These are phyloP conservation scores for Schizosaccharomyces pombe DNA, from an alignment of 805 yeast genomes.

Conservation along the genomic window ASM294v3 CU329670.1:5460501-5461000, in stretches of 20 bases:
- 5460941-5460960: slow-evolving; percentile 17
- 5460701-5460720: slow-evolving; percentile 23
- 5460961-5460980: slow-evolving; percentile 22
- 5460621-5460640: not conserved
- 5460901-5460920: slow-evolving; percentile 37
- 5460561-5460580: no score
- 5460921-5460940: slow-evolving; percentile 26
- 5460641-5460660: slow-evolving; percentile 23
- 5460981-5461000: slow-evolving; percentile 23
- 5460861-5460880: slow-evolving; percentile 19
- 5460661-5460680: slow-evolving; percentile 39
- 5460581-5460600: not conserved
- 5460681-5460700: slow-evolving; percentile 24
- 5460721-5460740: slow-evolving; percentile 24
- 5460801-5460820: slow-evolving; percentile 20
- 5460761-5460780: slow-evolving; percentile 66
- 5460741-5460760: slow-evolving; percentile 32
- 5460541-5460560: no score
- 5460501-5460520: no score
- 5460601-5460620: not conserved
- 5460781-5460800: slow-evolving; percentile 28
- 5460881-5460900: slow-evolving; percentile 24
- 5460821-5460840: slow-evolving; percentile 36
- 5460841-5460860: slow-evolving; percentile 42
- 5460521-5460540: no score